Evolutionary conservation across 163 green algal genomes (phyloP).

Genomic region (Trebouxia gelatinosa): DNA sequence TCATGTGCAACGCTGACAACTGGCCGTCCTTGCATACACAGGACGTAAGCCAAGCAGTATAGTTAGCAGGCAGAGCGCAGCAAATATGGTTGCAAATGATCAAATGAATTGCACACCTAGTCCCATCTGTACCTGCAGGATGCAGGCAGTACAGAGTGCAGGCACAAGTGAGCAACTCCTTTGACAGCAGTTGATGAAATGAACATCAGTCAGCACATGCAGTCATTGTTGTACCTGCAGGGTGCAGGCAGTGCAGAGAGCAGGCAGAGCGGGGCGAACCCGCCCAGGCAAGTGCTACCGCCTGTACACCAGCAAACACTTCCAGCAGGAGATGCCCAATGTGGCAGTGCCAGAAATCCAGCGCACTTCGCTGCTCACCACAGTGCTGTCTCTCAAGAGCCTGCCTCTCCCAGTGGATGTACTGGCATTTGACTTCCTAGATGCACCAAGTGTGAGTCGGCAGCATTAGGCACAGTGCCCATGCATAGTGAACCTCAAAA

Average conservation of each 20-base stretch:
- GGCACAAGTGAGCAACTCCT: too few species aligned
- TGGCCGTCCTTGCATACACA: too few species aligned
- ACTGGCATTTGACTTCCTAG: conserved; percentile 92
- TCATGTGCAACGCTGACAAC: too few species aligned
- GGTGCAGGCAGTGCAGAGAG: conserved; percentile 85
- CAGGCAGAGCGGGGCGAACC: conserved; percentile 85
- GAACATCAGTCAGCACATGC: too few species aligned
- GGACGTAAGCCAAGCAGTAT: too few species aligned
- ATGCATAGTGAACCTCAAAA: too few species aligned
- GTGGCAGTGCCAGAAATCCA: conserved; percentile 88
- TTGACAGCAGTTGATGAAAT: too few species aligned
- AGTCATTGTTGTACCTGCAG: conserved; percentile 19
- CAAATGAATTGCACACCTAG: too few species aligned
- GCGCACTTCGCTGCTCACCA: conserved; percentile 76
- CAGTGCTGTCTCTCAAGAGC: conserved; percentile 91
- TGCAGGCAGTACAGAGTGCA: conserved; percentile 84
- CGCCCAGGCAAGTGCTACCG: conserved; percentile 89
- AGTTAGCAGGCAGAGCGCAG: too few species aligned
- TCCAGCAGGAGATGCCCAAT: conserved; percentile 78
- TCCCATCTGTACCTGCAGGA: conserved; percentile 13
- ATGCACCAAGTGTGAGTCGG: conserved; percentile 65
- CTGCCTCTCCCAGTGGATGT: conserved; percentile 81
- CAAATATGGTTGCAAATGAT: too few species aligned
- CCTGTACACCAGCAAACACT: conserved; percentile 85
- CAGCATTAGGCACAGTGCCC: too few species aligned